Percentiles rank a stretch among this genome's conserved stretches.
phyloP scores from a whole-genome alignment of 2,329 filamentous ascomycete species.

The Cladosporium sp. region DNA sequence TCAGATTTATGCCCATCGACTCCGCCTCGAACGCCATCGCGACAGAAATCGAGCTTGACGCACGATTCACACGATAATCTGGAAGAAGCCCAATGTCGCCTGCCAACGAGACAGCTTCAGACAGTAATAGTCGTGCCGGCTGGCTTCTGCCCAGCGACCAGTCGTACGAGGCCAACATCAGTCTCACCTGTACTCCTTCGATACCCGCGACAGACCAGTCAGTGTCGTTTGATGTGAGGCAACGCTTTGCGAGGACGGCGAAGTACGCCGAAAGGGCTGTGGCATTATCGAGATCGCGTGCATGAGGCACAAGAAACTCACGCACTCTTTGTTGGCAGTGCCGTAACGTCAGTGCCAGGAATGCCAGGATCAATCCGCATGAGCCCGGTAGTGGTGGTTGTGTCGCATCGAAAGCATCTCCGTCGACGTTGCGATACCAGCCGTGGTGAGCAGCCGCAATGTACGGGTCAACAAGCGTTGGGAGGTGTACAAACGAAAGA shows the following conservation, averaged over 20 bases:
- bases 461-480: not conserved
- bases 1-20: not conserved
- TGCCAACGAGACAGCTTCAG: not conserved
- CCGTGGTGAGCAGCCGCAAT: not conserved
- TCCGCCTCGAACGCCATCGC: constrained; percentile 1
- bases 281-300: not conserved
- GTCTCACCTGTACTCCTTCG: not conserved
- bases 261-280: not conserved
- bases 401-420: not conserved
- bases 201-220: not conserved
- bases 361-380: not conserved
- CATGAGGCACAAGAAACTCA: not conserved
- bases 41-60: not conserved
- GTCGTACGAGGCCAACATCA: not conserved
- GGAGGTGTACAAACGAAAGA: not conserved
- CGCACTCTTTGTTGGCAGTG: not conserved
- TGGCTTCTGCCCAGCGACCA: not conserved
- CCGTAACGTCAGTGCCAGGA: not conserved
- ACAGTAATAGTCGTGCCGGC: not conserved
- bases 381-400: not conserved
- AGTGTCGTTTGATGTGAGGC: not conserved
- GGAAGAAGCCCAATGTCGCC: not conserved
- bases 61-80: not conserved
- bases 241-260: not conserved
- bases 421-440: not conserved